Evolutionary conservation across 2,329 filamentous ascomycete species (phyloP).

Genomic region (Aspergillus pseudotamarii): DNA sequence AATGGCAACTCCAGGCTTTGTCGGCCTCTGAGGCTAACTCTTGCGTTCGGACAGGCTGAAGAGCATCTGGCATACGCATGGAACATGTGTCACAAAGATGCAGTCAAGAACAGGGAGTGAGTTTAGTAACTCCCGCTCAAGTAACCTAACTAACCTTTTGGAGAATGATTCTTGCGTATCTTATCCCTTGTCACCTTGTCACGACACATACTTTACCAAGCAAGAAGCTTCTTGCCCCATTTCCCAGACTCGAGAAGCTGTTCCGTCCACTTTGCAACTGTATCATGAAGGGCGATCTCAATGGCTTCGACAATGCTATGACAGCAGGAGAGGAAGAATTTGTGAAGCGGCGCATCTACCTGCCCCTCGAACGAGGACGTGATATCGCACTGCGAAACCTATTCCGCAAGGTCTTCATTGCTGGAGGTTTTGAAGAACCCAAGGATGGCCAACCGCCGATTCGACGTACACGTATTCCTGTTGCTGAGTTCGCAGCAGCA

Average conservation of each 20-base stretch:
- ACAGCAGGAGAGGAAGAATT: slow-evolving; percentile 86
- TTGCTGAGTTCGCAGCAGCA: slow-evolving; percentile 82
- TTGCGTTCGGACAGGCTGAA: slow-evolving; percentile 63
- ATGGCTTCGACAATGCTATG: slow-evolving; percentile 80
- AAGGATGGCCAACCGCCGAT: slow-evolving; percentile 68
- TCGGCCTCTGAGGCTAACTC: slow-evolving; percentile 10
- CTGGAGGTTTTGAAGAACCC: slow-evolving; percentile 76
- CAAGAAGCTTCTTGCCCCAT: slow-evolving; percentile 68
- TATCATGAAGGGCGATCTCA: slow-evolving; percentile 80
- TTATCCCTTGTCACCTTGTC: slow-evolving; percentile 89
- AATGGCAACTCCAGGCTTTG: slow-evolving; percentile 12
- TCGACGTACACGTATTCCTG: slow-evolving; percentile 72
- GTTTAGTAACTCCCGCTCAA: slow-evolving; percentile 30
- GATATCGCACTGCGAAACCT: slow-evolving; percentile 92
- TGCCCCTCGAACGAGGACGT: slow-evolving; percentile 87
- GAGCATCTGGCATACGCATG: slow-evolving; percentile 78
- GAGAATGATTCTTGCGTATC: slow-evolving; percentile 88
- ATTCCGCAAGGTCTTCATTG: slow-evolving; percentile 85
- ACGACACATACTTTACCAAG: slow-evolving; percentile 85
- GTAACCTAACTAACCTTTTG: slow-evolving; percentile 24
- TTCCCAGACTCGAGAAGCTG: slow-evolving; percentile 73
- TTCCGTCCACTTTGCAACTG: slow-evolving; percentile 77
- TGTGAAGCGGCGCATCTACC: slow-evolving; percentile 88
- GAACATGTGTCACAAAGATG: slow-evolving; percentile 74
- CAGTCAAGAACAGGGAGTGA: slow-evolving; percentile 78